These are phyloP conservation scores for Raphanus raphanistrum DNA, from an alignment of 345 rosid genomes.

Conservation along the genomic window DNA sequence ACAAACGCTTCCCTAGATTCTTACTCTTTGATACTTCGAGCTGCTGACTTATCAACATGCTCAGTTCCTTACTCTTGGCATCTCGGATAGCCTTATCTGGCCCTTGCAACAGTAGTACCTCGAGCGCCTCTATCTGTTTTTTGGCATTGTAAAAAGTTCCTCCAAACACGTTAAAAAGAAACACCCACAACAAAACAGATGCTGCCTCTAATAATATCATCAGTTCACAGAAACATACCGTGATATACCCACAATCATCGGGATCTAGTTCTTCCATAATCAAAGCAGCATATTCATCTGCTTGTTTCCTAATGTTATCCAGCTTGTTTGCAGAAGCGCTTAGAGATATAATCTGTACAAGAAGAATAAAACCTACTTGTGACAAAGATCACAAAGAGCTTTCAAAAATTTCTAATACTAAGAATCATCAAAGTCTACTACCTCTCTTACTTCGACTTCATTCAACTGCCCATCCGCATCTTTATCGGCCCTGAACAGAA, in stretches of 20 bases:
- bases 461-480: not conserved
- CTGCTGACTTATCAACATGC: constrained; percentile 51
- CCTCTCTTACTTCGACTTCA: not conserved
- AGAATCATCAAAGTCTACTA: not conserved
- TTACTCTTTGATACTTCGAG: constrained; percentile 53
- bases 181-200: not conserved
- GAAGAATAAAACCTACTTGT: not conserved
- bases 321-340: constrained; percentile 80
- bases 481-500: not conserved
- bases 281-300: constrained; percentile 78
- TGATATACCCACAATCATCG: constrained; percentile 61
- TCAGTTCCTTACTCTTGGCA: not conserved
- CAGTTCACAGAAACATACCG: constrained; percentile 48
- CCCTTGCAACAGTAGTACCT: constrained; percentile 59
- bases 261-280: constrained; percentile 86
- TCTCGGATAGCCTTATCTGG: constrained; percentile 43
- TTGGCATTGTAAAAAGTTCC: constrained; percentile 25
- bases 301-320: constrained; percentile 54
- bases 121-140: constrained; percentile 61
- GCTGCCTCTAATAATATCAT: not conserved
- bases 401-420: not conserved
- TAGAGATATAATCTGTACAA: constrained; percentile 57
- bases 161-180: constrained; percentile 19
- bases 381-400: constrained; percentile 15
- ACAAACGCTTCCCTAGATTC: constrained; percentile 46